Evolutionary conservation across 306 rosid genomes (phyloP).

Genomic region (Sesbania bispinosa): DNA sequence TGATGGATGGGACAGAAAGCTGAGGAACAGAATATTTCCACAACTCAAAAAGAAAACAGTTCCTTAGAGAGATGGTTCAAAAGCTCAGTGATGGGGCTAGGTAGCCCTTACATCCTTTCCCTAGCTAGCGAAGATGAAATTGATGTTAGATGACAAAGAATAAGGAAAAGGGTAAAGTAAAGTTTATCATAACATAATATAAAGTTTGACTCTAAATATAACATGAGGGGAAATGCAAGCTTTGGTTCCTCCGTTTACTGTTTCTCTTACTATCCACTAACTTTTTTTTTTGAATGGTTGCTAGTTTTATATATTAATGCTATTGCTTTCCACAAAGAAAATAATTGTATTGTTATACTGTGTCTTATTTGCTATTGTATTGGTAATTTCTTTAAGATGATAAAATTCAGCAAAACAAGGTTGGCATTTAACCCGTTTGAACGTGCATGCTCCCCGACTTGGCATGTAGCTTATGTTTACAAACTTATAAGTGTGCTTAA

Average conservation of each 20-base stretch:
- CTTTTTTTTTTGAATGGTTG: too few relatives aligned
- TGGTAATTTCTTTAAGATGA: too few relatives aligned
- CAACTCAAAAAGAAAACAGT: conserved; percentile 67
- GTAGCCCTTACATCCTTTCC: conserved; percentile 55
- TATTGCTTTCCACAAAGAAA: too few relatives aligned
- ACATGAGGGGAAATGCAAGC: conserved; percentile 18
- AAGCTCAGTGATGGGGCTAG: conserved; percentile 65
- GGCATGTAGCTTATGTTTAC: too few relatives aligned
- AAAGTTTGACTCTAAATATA: conserved; percentile 40
- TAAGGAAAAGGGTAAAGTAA: conserved; percentile 23
- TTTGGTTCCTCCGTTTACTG: conserved; percentile 45
- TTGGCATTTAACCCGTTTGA: too few relatives aligned
- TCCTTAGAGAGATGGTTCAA: conserved; percentile 57
- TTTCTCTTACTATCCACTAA: conserved; percentile 32
- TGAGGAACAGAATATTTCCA: conserved; percentile 86
- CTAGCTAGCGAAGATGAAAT: too few relatives aligned
- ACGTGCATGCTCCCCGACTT: too few relatives aligned
- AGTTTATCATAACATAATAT: neutral
- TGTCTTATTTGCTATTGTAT: too few relatives aligned
- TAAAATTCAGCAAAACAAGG: too few relatives aligned
- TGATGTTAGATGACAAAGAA: neutral
- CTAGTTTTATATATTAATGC: too few relatives aligned
- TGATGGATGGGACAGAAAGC: conserved; percentile 98
- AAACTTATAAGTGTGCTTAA: too few relatives aligned
- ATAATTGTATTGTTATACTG: too few relatives aligned